Conservation (phyloP, 2,329 filamentous ascomycete species). For the Stenocarpella maydis region DNA sequence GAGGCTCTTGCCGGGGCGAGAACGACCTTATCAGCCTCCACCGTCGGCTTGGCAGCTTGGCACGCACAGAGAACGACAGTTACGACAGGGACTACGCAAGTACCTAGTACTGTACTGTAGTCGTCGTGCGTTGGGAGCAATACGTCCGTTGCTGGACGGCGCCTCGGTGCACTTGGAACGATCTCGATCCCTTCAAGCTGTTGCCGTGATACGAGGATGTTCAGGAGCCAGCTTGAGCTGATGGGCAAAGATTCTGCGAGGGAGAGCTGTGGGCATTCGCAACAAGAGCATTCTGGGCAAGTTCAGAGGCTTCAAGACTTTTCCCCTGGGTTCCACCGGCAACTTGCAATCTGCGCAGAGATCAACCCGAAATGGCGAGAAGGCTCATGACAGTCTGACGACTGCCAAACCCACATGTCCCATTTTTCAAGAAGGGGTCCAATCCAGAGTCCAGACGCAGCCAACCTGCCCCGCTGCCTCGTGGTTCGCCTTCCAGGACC, state of each 20-base stretch:
- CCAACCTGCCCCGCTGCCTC: conserved; percentile 13
- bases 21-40: neutral
- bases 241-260: neutral
- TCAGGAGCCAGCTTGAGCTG: neutral
- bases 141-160: neutral
- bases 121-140: neutral
- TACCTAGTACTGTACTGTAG: neutral
- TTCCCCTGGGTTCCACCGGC: neutral
- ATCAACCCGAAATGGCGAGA: conserved; percentile 23
- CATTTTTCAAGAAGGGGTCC: neutral
- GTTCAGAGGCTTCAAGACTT: conserved; percentile 6
- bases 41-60: conserved; percentile 4
- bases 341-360: conserved; percentile 3
- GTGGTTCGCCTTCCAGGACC: conserved; percentile 13
- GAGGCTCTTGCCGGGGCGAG: conserved; percentile 14
- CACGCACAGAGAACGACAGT: neutral
- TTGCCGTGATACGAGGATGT: neutral
- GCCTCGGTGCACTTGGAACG: neutral
- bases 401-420: conserved; percentile 9
- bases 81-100: neutral
- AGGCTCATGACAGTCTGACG: conserved; percentile 21
- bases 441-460: conserved; percentile 5
- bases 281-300: neutral
- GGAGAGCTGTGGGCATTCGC: neutral
- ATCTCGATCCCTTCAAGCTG: neutral